phyloP scores from a whole-genome alignment of 2,329 filamentous ascomycete species.

The Talaromyces sp. region DNA sequence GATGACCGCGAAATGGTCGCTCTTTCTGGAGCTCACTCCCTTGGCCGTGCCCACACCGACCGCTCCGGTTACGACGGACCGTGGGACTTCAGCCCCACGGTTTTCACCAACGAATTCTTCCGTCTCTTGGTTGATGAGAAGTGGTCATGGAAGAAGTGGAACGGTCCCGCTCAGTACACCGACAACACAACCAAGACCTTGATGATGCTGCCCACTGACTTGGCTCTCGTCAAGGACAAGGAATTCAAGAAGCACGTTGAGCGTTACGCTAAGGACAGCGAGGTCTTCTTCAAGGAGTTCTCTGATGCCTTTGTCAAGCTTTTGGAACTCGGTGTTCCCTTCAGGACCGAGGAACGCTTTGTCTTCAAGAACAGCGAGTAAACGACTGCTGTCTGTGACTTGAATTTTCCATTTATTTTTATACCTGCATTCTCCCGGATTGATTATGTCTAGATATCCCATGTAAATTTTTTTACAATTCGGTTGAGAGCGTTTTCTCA shows the following conservation, averaged over 20 bases:
- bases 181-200: slow-evolving; percentile 80
- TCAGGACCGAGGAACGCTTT: slow-evolving; percentile 58
- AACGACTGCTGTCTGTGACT: not conserved
- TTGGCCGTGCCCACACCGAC: slow-evolving; percentile 84
- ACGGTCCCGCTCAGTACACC: slow-evolving; percentile 84
- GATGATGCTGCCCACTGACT: slow-evolving; percentile 97
- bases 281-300: slow-evolving; percentile 92
- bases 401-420: not conserved
- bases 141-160: slow-evolving; percentile 88
- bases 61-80: slow-evolving; percentile 84
- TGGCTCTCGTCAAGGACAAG: slow-evolving; percentile 84
- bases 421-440: not conserved
- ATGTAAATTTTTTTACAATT: slow-evolving; percentile 7
- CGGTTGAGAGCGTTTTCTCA: slow-evolving; percentile 3
- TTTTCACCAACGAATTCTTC: slow-evolving; percentile 94
- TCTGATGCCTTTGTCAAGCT: slow-evolving; percentile 70
- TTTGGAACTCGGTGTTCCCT: slow-evolving; percentile 92
- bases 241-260: slow-evolving; percentile 73
- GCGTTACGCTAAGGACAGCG: slow-evolving; percentile 86
- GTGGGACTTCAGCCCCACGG: slow-evolving; percentile 87
- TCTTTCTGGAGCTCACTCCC: slow-evolving; percentile 75
- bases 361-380: slow-evolving; percentile 58
- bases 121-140: slow-evolving; percentile 82
- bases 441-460: slow-evolving; percentile 13
- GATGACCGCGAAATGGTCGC: slow-evolving; percentile 96